Evolutionary conservation across 805 yeast genomes (phyloP), one percentile per base, ranked within the genome.

Genomic region (Barnettozyma populi): DNA sequence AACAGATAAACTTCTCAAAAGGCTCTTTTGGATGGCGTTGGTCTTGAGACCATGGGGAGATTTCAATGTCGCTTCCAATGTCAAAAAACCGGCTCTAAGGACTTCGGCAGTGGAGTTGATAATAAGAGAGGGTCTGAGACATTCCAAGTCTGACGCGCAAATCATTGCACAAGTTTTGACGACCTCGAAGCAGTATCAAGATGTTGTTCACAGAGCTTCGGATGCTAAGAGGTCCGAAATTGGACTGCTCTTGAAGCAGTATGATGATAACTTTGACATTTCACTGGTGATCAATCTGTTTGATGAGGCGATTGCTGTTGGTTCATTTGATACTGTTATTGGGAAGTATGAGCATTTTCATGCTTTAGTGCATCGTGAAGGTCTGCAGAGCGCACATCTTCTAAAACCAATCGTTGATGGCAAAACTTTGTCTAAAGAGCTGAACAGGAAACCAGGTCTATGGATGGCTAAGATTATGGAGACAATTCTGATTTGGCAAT

Each of bases 401-500:
- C 50, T 84, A 48, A 85, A 79, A 57, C 86, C 92, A 2, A 53
- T 87, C 7, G 64, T 90, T 11, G 89, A 87, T 63, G 95, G 99
- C 14, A 88, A 86, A 55, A 76, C 78, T 40, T 64, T 92, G 40
- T 68, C 76, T 44, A 65, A 69, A 38, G 64, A 70, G 19, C 64
- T 86, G 25, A 66, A 72, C 20, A 69, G 71, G 47, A 85, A 84
- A 59, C 87, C 92, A 0, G 99, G 99, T 0, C 90, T 90, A 6
- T 90, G 97, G 97, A 72, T 92, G 75, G 72, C 78, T 8, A 65
- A 65, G 8, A 65, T 82, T 8, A 74, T 79, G 49, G 78, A 79
- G 7, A 64, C 73, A 40, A 72, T 86, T 6, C 63, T 88, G 29
- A 64, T 72, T 18, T 86, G 90, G 90, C 97, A 90, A 66, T 68